Base-by-base conservation (phyloP, 2,329 filamentous ascomycete genomes). In the Cladosporium oxysporum region DNA sequence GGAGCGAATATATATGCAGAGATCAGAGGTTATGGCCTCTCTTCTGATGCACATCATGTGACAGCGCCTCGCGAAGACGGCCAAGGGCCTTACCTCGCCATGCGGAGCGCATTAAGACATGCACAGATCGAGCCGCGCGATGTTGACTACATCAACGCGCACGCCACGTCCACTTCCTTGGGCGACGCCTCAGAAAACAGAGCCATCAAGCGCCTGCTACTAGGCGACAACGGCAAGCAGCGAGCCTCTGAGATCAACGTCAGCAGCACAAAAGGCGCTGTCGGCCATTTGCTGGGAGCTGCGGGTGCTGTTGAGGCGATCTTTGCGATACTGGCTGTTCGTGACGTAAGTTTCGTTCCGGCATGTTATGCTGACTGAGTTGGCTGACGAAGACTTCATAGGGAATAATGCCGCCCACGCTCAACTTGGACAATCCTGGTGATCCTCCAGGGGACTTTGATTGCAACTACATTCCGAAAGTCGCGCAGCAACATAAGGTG, bases 141-240 rank as follows among this genome's bases (percentile, higher is more conserved):
- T 49, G 88, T 99, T 5, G 91, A 93, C 76, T 99, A 99, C 76
- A 86, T 99, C 75, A 99, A 98, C 74, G 95, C 95, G 1, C 95
- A 99, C 76, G 95, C 94, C 0, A 99, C 95, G 1, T 91, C 91
- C 26, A 99, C 94, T 0, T 78, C 84, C 7, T 84, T 98, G 2
- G 95, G 95, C 0, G 95, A 99, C 79, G 85, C 87, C 26, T 94
- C 95, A 1, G 95, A 99, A 79, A 94, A 94, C 60, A 81, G 83
- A 8, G 95, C 95, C 0, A 94, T 98, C 71, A 89, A 88, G 68
- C 80, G 86, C 0, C 79, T 99, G 47, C 88, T 98, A 80, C 81
- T 92, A 11, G 91, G 91, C 0, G 85, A 88, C 26, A 85, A 90
- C 21, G 92, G 92, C 0, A 84, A 88, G 64, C 72, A 78, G 0